These are phyloP conservation scores for Penicillium fuscoglaucum DNA, from an alignment of 2,329 filamentous ascomycete species.

Conservation along the genomic window DNA sequence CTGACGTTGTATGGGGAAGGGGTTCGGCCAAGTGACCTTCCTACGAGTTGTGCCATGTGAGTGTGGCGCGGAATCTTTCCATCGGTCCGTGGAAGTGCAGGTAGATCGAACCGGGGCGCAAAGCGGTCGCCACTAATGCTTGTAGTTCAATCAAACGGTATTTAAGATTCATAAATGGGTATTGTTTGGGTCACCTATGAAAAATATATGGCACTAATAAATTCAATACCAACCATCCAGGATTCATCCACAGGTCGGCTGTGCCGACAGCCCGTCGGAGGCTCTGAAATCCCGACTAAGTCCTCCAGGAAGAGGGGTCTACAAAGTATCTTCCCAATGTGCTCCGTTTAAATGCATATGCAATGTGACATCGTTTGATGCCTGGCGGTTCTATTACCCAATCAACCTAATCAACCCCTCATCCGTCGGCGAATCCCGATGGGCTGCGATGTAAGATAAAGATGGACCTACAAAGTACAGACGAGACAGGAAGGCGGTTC, in stretches of 20 bases:
- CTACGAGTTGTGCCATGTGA: neutral
- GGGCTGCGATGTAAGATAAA: neutral
- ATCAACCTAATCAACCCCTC: neutral
- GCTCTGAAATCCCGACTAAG: neutral
- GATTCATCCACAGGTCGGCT: neutral
- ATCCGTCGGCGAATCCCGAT: neutral
- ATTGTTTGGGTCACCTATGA: neutral
- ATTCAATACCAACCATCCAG: neutral
- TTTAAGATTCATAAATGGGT: neutral
- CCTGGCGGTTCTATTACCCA: neutral
- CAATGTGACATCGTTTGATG: slow-evolving; percentile 5
- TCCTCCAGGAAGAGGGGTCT: neutral
- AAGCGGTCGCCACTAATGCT: neutral
- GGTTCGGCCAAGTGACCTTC: neutral
- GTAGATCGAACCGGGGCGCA: neutral
- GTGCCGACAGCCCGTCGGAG: neutral
- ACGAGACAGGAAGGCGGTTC: neutral
- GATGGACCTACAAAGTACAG: neutral
- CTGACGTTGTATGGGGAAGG: slow-evolving; percentile 3
- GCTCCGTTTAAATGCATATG: neutral
- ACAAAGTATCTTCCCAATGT: neutral
- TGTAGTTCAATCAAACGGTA: neutral
- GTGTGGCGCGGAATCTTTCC: neutral
- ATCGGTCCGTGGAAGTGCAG: neutral
- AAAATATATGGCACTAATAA: neutral